phyloP scores from a whole-genome alignment of 352 stramenopile species.

The Poterioochromonas sp. region DNA sequence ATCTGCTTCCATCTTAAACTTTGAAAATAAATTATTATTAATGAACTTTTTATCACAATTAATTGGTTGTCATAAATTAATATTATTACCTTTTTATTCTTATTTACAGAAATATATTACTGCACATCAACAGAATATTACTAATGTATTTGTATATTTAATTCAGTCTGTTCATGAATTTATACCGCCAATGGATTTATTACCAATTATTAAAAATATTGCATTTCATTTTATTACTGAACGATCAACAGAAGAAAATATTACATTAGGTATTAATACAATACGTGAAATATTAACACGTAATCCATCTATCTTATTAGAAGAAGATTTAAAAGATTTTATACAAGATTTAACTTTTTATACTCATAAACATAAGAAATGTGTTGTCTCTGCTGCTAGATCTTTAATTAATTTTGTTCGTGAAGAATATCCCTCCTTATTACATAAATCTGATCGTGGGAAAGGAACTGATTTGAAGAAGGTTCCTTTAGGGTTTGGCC shows the following conservation, averaged over 20 bases:
- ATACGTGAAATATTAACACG: constrained; percentile 16
- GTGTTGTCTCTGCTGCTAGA: neutral
- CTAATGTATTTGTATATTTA: constrained; percentile 8
- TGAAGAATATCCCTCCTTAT: constrained; percentile 6
- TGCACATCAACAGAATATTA: constrained; percentile 12
- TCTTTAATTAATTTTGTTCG: constrained; percentile 22
- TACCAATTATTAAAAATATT: constrained; percentile 11
- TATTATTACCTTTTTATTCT: constrained; percentile 23
- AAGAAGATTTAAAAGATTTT: constrained; percentile 6
- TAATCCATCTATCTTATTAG: neutral
- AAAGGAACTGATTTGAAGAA: neutral
- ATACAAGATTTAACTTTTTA: constrained; percentile 22
- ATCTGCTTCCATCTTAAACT: neutral
- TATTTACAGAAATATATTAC: constrained; percentile 27
- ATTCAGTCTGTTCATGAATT: constrained; percentile 15
- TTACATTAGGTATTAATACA: constrained; percentile 29
- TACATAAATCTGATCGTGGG: neutral
- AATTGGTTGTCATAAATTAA: constrained; percentile 29
- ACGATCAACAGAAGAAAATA: neutral
- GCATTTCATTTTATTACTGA: constrained; percentile 18
- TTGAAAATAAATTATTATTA: constrained; percentile 28
- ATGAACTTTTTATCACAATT: constrained; percentile 30
- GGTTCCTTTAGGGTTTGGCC: neutral
- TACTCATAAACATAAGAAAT: neutral
- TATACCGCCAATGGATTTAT: constrained; percentile 19